Evolutionary conservation across 768 basidiomycete genomes (phyloP), one percentile per base, ranked within the genome.

Genomic region (Suillus subluteus): DNA sequence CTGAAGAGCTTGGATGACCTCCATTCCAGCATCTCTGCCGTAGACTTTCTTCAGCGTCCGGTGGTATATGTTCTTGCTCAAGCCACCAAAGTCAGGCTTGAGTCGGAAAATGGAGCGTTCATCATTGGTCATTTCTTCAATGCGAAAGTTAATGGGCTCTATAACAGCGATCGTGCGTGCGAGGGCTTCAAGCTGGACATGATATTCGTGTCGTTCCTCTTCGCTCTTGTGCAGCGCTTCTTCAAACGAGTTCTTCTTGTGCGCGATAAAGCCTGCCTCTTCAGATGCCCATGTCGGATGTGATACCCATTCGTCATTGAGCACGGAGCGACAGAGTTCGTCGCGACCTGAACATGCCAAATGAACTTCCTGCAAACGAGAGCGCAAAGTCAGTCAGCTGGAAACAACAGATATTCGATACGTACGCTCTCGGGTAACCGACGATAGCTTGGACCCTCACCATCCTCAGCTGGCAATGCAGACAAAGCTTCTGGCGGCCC

Each of bases 271-370:
- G 12, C 94, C 96, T 1, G 96, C 88, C 74, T 97, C 96, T 75
- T 99, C 97, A 26, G 95, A 96, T 11, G 95, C 95, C 94, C 96
- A 98, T 1, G 96, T 97, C 4, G 98, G 97, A 77, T 99, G 97
- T 16, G 97, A 98, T 13, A 99, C 95, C 97, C 98, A 99, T 70
- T 91, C 88, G 74, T 99, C 96, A 75, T 99, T 99, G 56, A 99
- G 86, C 37, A 99, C 96, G 37, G 95, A 95, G 75, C 96, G 93
- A 75, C 94, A 96, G 65, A 98, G 90, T 68, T 95, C 88, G 72
- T 98, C 96, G 37, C 98, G 90, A 13, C 93, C 96, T 4, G 98
- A 98, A 76, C 98, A 99, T 35, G 95, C 92, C 23, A 98, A 79
- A 48, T 87, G 85, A 69, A 91, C 87, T 81, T 99, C 97, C 96